Percentiles rank a stretch among this genome's conserved stretches.
These are phyloP conservation scores for Knoxdaviesia proteae DNA, from an alignment of 2,329 filamentous ascomycete species.

Conservation along the genomic window DNA sequence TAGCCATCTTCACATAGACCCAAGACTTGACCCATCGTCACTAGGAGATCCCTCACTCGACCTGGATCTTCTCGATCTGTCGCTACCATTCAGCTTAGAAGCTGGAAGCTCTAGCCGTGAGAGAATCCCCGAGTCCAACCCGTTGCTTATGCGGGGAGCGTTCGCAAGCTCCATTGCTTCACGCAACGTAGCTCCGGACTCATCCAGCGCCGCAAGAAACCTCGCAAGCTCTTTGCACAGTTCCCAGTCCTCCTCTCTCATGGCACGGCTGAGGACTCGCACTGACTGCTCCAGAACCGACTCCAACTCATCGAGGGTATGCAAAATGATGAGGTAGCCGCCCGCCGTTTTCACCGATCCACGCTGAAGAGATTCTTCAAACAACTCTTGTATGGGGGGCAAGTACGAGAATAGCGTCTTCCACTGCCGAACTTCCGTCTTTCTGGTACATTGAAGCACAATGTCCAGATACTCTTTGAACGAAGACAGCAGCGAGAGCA, in stretches of 20 bases:
- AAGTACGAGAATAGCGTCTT: slow-evolving; percentile 80
- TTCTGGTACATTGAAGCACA: slow-evolving; percentile 87
- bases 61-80: slow-evolving; percentile 7
- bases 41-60: slow-evolving; percentile 9
- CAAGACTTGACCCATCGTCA: background rate
- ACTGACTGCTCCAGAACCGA: slow-evolving; percentile 60
- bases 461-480: slow-evolving; percentile 83
- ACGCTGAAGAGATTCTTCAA: slow-evolving; percentile 73
- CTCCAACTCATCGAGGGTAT: slow-evolving; percentile 54
- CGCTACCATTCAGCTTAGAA: background rate
- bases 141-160: slow-evolving; percentile 9
- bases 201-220: slow-evolving; percentile 86
- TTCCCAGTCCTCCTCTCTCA: slow-evolving; percentile 78
- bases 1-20: too few species aligned
- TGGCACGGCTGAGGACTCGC: slow-evolving; percentile 59
- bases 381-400: slow-evolving; percentile 74
- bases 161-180: slow-evolving; percentile 48
- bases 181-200: slow-evolving; percentile 58
- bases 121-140: slow-evolving; percentile 8
- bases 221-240: slow-evolving; percentile 83
- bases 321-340: slow-evolving; percentile 85
- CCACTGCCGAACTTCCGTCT: slow-evolving; percentile 92
- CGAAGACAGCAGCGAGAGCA: slow-evolving; percentile 44
- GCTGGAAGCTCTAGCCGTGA: slow-evolving; percentile 1
- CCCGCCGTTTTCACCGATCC: slow-evolving; percentile 86